Evolutionary conservation across 345 rosid genomes (phyloP), one percentile per base, ranked within the genome.

Genomic region (Pugionium dolabratum): DNA sequence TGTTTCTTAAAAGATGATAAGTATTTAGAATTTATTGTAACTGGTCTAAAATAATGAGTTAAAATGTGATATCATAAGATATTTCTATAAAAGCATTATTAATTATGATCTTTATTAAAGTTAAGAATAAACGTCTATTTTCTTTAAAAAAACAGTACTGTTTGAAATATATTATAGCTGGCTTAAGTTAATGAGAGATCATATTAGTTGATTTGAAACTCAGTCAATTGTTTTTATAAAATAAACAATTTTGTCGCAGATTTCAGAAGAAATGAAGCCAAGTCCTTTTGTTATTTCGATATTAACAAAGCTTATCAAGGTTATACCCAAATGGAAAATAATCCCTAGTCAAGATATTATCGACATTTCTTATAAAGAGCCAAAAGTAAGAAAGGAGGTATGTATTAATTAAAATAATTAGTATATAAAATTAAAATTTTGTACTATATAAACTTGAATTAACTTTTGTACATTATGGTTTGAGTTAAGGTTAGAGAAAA

Each of bases 251-350:
- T 18, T 18, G 18, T 18, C 18, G 18, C n/a, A 40, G 44, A 40
- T 40, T 7, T 2, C 44, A 7, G 44, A 40, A 40, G 45, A 59
- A 28, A 40, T 86, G 79, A 87, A 40, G 75, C 97, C 94, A 11
- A 70, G 69, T 75, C 78, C 77, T 25, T 0, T 83, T 1, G 75
- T 90, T 46, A 60, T 84, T 9, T 53, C 35, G 25, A 46, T 82
- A 62, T 75, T 92, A 49, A 43, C 34, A 9, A 78, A 73, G 63
- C 80, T 90, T 7, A 54, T 58, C 62, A 44, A 73, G 41, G 10
- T 75, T 64, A 70, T 87, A 45, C 98, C 98, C 7, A 82, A 85
- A 6, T 87, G 96, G 97, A 84, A 64, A 65, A 60, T 82, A 27
- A 76, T 86, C 32, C 88, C 85, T 25, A 49, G 62, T 5, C 77